phyloP scores from a whole-genome alignment of 2,329 filamentous ascomycete genomes.

The Trichoderma gracile region DNA sequence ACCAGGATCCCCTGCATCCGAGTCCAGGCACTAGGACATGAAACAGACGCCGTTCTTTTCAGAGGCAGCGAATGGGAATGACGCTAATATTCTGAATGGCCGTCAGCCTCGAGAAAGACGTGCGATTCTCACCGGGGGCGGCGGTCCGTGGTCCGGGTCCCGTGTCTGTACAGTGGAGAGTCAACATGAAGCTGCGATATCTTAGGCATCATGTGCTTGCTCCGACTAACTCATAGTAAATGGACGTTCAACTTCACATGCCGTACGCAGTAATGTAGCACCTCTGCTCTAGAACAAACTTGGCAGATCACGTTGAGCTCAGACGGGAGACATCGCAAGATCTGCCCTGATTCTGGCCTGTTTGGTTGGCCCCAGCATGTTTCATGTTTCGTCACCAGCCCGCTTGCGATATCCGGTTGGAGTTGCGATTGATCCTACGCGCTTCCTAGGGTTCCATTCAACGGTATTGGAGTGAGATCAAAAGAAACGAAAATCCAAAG shows the following conservation, averaged over 20 bases:
- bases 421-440: background rate
- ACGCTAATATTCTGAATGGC: conserved; percentile 4
- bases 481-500: background rate
- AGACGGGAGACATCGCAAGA: background rate
- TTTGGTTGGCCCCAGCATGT: background rate
- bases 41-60: conserved; percentile 28
- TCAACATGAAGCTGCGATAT: background rate
- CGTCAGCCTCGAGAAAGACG: background rate
- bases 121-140: conserved; percentile 1
- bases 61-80: conserved; percentile 9
- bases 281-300: too few species aligned
- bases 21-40: conserved; percentile 22
- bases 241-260: background rate
- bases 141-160: conserved; percentile 12
- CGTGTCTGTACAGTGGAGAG: conserved; percentile 5
- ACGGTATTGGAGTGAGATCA: background rate
- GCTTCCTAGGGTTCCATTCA: too few species aligned
- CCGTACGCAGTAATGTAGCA: too few species aligned
- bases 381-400: conserved; percentile 3
- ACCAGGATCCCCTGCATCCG: background rate
- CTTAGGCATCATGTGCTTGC: background rate
- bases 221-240: too few species aligned
- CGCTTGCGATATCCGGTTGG: conserved; percentile 8
- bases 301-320: too few species aligned
- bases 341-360: background rate